Evolutionary conservation across 345 rosid species (phyloP).

Genomic region (Adansonia digitata): DNA sequence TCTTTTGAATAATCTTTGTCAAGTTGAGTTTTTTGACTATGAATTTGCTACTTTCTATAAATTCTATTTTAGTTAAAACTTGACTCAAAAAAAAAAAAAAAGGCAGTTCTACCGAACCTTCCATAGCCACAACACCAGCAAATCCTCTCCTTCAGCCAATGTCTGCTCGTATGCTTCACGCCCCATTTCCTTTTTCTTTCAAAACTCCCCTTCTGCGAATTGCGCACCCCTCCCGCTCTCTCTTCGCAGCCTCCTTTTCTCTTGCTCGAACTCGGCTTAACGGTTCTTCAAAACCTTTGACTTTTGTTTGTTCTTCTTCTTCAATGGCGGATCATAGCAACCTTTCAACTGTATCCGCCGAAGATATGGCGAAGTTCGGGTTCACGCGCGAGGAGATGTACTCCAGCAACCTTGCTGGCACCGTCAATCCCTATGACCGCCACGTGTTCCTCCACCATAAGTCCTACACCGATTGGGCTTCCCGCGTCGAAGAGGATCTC

Average conservation of each 20-base stretch:
- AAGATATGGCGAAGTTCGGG: slow-evolving; percentile 61
- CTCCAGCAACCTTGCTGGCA: slow-evolving; percentile 51
- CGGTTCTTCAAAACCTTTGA: slow-evolving; percentile 7
- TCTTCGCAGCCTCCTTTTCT: neutral
- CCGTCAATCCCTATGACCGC: slow-evolving; percentile 67
- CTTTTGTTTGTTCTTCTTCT: neutral
- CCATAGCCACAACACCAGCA: neutral
- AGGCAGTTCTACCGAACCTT: neutral
- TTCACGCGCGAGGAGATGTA: slow-evolving; percentile 83
- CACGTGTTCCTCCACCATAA: slow-evolving; percentile 71
- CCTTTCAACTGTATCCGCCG: slow-evolving; percentile 33
- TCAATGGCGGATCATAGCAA: slow-evolving; percentile 45
- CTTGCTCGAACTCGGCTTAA: neutral
- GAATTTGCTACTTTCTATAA: neutral
- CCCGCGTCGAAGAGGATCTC: slow-evolving; percentile 60
- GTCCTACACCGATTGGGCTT: slow-evolving; percentile 58
- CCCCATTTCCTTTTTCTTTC: neutral
- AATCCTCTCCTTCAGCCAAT: neutral
- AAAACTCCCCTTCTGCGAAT: slow-evolving; percentile 19
- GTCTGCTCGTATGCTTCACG: neutral
- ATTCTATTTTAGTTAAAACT: neutral
- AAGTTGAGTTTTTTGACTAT: neutral
- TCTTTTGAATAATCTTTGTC: neutral
- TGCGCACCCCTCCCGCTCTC: slow-evolving; percentile 20
- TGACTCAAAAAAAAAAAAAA: neutral